Evolutionary conservation across 768 basidiomycete species (phyloP), one percentile per base, ranked within the genome.

Genomic region (Rickenella mellea): DNA sequence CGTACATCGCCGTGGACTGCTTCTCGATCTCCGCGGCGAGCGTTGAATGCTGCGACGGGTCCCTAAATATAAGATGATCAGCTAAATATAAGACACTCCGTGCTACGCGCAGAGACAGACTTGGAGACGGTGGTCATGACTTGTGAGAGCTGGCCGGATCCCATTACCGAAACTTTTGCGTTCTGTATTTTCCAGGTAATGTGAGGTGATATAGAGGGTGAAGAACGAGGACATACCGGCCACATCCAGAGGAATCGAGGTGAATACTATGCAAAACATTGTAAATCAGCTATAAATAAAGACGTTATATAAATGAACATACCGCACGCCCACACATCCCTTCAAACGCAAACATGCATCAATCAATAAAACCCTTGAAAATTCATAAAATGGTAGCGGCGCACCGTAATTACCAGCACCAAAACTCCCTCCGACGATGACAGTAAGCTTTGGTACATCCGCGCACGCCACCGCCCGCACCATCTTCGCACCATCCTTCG

Each of bases 201-300:
- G n/a, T n/a, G n/a, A n/a, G n/a, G n/a, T n/a, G n/a, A n/a, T n/a
- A n/a, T n/a, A n/a, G n/a, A n/a, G n/a, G n/a, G n/a, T n/a, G n/a
- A n/a, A n/a, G n/a, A n/a, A n/a, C n/a, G n/a, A n/a, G n/a, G 27
- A 65, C 83, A 54, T 62, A 88, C 86, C 44, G 92, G 92, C 93
- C 93, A 97, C 89, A 92, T 93, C 87, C 89, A 97, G 40, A 97
- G 62, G 73, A 97, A 96, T 46, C 90, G 73, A 14, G 93, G 92
- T 4, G 87, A 90, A 62, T 94, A 97, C 80, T 92, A 39, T 6
- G 33, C 26, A 43, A 35, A 27, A 37, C n/a, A 46, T 15, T n/a
- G 28, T 20, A 37, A 39, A 31, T 28, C 30, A 14, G 19, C 22
- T 38, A 29, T 9, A 27, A 35, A 37, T 39, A 17, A n/a, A 49